Base-by-base conservation (phyloP, 1,284 basidiomycete species). In the Ceratobasidium sp. region DNA sequence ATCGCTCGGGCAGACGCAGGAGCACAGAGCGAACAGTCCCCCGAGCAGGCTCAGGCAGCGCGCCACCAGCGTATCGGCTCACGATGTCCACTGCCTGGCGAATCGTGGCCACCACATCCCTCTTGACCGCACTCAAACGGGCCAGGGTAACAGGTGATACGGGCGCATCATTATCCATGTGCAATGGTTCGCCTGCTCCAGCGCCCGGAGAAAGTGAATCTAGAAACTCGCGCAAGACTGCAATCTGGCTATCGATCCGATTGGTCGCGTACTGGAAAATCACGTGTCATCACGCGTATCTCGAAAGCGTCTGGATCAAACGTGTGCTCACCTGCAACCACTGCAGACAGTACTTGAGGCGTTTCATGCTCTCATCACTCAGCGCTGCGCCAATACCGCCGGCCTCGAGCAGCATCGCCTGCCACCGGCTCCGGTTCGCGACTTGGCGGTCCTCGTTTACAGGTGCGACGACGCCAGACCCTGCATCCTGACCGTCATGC, bases 1-100 rank as follows among this genome's bases (percentile, higher is more conserved):
- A 96, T 29, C 92, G 85, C 77, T 90, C 89, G 0, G 95, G 95
- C 16, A 97, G 83, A 71, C 88, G 88, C 29, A 97, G 84, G 48
- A 97, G 93, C 79, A 94, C 94, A 0, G 89, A 88, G 22, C 93
- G 85, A 63, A 97, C 94, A 39, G 89, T 88, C 2, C 84, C 83
- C 46, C 91, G 86, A 0, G 95, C 95, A 2, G 91, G 93, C 79
- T 95, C 95, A 0, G 94, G 95, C 6, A 97, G 85, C 0, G 94
- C 88, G 1, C 86, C 88, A 14, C 95, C 95, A 0, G 94, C 92
- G 78, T 96, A 96, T 77, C 90, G 92, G 74, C 89, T 90, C 11
- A 97, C 91, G 16, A 97, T 92, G 74, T 93, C 92, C 24, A 97
- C 94, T 1, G 95, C 94, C 79, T 95, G 91, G 29, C 93, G 88